These are phyloP conservation scores for Aspergillus ostianus DNA, from an alignment of 495 filamentous ascomycete species.

Conservation along the genomic window DNA sequence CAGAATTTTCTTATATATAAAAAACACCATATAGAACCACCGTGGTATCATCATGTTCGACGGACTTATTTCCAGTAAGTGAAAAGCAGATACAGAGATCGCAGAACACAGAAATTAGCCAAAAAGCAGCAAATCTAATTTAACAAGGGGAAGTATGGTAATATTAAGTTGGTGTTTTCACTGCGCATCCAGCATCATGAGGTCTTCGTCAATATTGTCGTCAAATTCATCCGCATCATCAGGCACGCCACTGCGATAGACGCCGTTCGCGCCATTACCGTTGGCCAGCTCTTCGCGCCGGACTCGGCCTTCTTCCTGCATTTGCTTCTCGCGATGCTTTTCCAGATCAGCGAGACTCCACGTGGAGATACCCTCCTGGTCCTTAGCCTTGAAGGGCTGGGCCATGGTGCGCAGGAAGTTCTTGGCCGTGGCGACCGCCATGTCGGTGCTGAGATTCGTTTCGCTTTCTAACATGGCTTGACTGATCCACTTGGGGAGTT, in stretches of 20 bases:
- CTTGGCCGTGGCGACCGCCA: conserved; percentile 85
- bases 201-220: conserved; percentile 59
- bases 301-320: conserved; percentile 63
- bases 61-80: not conserved
- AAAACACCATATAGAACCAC: conserved; percentile 6
- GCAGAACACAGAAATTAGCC: not conserved
- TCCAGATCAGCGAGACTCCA: conserved; percentile 81
- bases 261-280: conserved; percentile 26
- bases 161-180: conserved; percentile 11
- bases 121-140: not conserved
- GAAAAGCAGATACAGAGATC: not conserved
- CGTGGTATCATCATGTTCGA: conserved; percentile 5
- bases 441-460: conserved; percentile 87
- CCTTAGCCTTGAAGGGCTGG: conserved; percentile 75
- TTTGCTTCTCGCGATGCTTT: conserved; percentile 65
- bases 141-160: not conserved
- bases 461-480: conserved; percentile 82
- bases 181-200: conserved; percentile 63
- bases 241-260: conserved; percentile 22
- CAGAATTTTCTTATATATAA: not conserved
- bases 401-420: conserved; percentile 89
- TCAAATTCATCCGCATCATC: conserved; percentile 52
- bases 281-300: conserved; percentile 29
- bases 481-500: conserved; percentile 97
- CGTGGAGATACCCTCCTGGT: conserved; percentile 88